phyloP scores from a whole-genome alignment of 139 green algal species.

The Chlamydomonas eustigma region DNA sequence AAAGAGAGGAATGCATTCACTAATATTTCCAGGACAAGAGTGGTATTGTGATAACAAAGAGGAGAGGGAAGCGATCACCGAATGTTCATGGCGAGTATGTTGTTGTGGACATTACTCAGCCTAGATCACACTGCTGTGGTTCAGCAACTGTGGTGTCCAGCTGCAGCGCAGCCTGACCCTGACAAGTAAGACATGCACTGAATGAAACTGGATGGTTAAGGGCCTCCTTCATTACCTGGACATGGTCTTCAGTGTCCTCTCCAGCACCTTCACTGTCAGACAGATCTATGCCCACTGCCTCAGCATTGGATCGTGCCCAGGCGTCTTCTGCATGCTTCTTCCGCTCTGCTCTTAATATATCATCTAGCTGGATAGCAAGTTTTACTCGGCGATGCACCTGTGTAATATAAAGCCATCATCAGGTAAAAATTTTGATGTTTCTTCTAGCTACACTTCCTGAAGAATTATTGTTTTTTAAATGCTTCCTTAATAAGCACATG shows the following conservation, averaged over 20 bases:
- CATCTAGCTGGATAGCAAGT: constrained; percentile 62
- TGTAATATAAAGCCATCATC: background rate
- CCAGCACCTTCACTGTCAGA: constrained; percentile 9
- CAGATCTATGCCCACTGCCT: constrained; percentile 16
- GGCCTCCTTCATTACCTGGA: no score
- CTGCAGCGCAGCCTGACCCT: no score
- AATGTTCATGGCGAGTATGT: no score
- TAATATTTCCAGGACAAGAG: background rate
- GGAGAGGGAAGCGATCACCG: background rate
- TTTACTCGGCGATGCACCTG: constrained; percentile 27
- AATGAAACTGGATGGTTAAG: no score
- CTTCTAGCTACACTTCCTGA: no score
- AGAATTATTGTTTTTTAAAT: no score
- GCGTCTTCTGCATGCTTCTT: constrained; percentile 54
- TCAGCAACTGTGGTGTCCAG: no score
- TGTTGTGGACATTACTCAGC: no score
- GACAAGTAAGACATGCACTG: no score
- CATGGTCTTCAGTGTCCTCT: background rate
- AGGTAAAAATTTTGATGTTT: no score
- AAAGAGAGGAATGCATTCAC: background rate
- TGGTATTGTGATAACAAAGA: background rate
- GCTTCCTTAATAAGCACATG: no score
- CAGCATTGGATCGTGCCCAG: constrained; percentile 49
- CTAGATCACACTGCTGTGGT: no score
- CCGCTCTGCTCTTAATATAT: constrained; percentile 48